phyloP scores from a whole-genome alignment of 176 grass and related monocot species.

The Ensete glaucum region DNA sequence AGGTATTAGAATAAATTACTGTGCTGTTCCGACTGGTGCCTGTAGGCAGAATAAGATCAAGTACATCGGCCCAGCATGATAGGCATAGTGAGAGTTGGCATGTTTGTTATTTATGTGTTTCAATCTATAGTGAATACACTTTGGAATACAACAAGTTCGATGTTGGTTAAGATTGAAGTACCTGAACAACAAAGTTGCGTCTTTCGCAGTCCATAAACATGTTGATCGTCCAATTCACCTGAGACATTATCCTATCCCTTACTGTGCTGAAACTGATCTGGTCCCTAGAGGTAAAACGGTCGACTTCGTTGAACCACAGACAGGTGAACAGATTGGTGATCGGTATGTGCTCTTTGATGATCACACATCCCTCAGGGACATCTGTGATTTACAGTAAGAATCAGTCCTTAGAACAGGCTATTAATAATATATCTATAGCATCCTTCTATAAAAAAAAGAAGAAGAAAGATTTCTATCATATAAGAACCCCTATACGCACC shows the following conservation, averaged over 20 bases:
- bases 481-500: slow-evolving; percentile 32
- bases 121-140: neutral
- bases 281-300: slow-evolving; percentile 85
- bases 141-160: neutral
- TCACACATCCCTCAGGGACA: slow-evolving; percentile 94
- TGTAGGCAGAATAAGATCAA: too few relatives aligned
- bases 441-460: too few relatives aligned
- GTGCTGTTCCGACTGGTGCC: too few relatives aligned
- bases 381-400: slow-evolving; percentile 30
- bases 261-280: slow-evolving; percentile 91
- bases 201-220: slow-evolving; percentile 99
- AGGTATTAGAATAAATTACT: too few relatives aligned
- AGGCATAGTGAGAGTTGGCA: too few relatives aligned
- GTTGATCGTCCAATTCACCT: slow-evolving; percentile 68
- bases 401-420: neutral
- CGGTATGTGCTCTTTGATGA: slow-evolving; percentile 79
- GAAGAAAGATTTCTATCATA: neutral
- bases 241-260: slow-evolving; percentile 74
- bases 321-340: slow-evolving; percentile 94
- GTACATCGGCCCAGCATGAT: too few relatives aligned
- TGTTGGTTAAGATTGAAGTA: slow-evolving; percentile 14
- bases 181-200: slow-evolving; percentile 94
- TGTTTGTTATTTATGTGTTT: neutral
- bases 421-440: too few relatives aligned
- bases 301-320: slow-evolving; percentile 95